Base-by-base conservation (phyloP, 495 filamentous ascomycete genomes). In the Neurospora hispaniola region DNA sequence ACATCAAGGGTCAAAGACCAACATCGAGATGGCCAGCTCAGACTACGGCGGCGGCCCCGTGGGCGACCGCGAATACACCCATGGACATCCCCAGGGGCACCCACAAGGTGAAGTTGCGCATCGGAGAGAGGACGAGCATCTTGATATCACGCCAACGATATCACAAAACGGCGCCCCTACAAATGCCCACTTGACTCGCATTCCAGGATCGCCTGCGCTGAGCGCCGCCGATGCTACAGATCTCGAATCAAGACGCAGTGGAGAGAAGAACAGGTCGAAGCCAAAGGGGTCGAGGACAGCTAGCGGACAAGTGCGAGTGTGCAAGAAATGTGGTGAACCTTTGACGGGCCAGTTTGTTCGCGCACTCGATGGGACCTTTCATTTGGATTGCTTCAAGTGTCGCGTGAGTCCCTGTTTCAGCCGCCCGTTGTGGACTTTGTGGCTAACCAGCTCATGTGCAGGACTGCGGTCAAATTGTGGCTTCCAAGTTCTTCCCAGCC, bases 351-450 rank as follows among this genome's bases (percentile, higher is more conserved):
- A 98, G 80, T 99, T 98, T 81, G 96, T 99, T 70, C 89, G 96
- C 75, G 96, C 96, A 11, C 81, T 99, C 42, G 92, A 92, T 35
- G 94, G 92, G 41, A 98, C 95, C 69, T 99, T 91, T 79, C 96
- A 99, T 86, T 83, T 99, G 71, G 96, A 99, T 77, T 99, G 96
- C 85, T 99, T 99, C 80, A 96, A 91, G 81, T 99, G 96, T 82
- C 88, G 93, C 81, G 96, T 98, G 87, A 85, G 92, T 87, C 44
- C 40, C 66, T 18, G 27, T 35, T 35, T 9, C 27, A 66, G 35
- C 54, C 70, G 31, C n/a, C 43, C 70, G 31, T 43, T 54, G 43
- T 71, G 70, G 79, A 66, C 54, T 40, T 46, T 69, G 44, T 69
- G 16, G 54, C 41, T 78, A 59, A 74, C 79, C 73, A 72, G 62